Percentiles rank a stretch among this genome's conserved stretches.
Conservation (phyloP, 2,329 filamentous ascomycete genomes). For the Verticillium dahliae region DNA sequence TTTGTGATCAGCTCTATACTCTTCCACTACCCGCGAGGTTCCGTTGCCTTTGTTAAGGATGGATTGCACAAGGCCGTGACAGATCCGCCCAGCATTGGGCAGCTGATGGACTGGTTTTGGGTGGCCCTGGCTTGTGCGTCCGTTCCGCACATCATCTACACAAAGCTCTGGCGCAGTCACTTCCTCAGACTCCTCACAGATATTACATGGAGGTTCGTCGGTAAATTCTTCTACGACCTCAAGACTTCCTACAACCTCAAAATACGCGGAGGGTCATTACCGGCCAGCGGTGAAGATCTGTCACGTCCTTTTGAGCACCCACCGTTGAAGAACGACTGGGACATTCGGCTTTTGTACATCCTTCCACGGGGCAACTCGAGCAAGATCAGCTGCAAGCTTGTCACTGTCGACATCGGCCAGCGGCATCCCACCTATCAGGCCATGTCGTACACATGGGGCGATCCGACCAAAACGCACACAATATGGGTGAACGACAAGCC, state of each 20-base stretch:
- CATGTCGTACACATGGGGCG: constrained; percentile 19
- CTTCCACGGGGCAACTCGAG: not conserved
- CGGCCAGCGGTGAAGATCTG: not conserved
- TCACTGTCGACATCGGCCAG: constrained; percentile 1
- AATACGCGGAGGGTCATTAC: too few species aligned
- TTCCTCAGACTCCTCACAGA: not conserved
- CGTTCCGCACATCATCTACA: not conserved
- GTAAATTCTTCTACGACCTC: not conserved
- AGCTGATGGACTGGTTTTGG: not conserved
- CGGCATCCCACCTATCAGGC: constrained; percentile 13
- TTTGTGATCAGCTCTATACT: not conserved
- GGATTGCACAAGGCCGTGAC: not conserved
- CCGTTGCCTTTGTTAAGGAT: not conserved
- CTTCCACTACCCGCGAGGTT: not conserved
- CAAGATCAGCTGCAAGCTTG: constrained; percentile 3
- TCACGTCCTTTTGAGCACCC: not conserved
- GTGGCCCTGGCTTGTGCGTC: not conserved
- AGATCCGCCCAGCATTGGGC: not conserved
- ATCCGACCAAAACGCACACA: constrained; percentile 1
- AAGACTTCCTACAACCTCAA: not conserved
- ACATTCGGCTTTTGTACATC: not conserved
- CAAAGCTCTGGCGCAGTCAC: not conserved
- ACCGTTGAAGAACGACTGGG: not conserved
- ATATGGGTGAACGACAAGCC: not conserved
- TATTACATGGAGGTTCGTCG: not conserved